A percentile compares a stretch with the other conserved stretches of the same genome.
These are phyloP conservation scores for Pezicula radicicola DNA, from an alignment of 2,329 filamentous ascomycete genomes.

Conservation along the genomic window DNA sequence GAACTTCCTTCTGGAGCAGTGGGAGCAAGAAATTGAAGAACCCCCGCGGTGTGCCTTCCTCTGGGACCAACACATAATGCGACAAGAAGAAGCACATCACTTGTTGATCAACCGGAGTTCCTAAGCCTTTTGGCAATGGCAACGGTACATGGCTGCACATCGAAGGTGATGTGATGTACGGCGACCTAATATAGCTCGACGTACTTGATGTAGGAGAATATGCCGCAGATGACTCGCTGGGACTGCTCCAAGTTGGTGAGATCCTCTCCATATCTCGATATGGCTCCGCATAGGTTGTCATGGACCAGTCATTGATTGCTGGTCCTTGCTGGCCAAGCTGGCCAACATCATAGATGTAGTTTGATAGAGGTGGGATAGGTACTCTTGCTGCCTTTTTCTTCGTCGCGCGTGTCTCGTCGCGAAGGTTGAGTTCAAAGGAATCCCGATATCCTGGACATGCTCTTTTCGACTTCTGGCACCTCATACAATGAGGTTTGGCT, in stretches of 20 bases:
- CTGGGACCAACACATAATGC: slow-evolving; percentile 56
- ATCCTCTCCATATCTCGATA: no score
- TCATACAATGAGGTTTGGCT: slow-evolving; percentile 59
- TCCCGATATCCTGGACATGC: slow-evolving; percentile 65
- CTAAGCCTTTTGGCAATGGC: slow-evolving; percentile 33
- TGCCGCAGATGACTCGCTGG: no score
- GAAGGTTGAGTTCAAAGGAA: slow-evolving; percentile 57
- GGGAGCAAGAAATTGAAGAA: slow-evolving; percentile 58
- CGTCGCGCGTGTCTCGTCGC: slow-evolving; percentile 67
- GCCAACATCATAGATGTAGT: slow-evolving; percentile 34
- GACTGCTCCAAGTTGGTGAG: no score
- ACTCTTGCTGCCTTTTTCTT: slow-evolving; percentile 56
- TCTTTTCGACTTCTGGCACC: slow-evolving; percentile 60
- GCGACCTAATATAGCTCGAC: slow-evolving; percentile 46
- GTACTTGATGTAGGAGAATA: no score
- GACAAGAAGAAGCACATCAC: slow-evolving; percentile 57
- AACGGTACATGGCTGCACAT: slow-evolving; percentile 31
- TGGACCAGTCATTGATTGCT: not conserved
- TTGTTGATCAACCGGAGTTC: slow-evolving; percentile 47
- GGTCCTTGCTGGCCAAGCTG: not conserved
- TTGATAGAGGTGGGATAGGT: slow-evolving; percentile 40
- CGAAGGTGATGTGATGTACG: slow-evolving; percentile 65
- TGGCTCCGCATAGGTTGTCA: no score
- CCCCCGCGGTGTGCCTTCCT: slow-evolving; percentile 47
- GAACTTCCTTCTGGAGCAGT: slow-evolving; percentile 41